These are phyloP conservation scores for Pseudomonodictys pantanalensis DNA, from an alignment of 495 filamentous ascomycete genomes.

Conservation along the genomic window DNA sequence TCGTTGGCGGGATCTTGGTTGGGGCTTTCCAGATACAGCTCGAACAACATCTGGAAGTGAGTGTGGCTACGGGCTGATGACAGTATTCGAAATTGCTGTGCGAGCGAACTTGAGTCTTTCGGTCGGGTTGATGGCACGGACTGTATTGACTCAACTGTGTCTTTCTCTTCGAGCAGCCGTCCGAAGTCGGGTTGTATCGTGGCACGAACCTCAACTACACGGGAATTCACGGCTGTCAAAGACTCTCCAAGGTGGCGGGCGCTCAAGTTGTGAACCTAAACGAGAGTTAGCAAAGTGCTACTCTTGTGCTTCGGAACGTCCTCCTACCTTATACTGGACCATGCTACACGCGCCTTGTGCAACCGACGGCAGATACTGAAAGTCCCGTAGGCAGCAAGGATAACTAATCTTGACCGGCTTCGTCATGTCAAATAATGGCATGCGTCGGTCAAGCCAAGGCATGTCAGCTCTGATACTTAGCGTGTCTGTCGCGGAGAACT, in stretches of 20 bases:
- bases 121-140: neutral
- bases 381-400: neutral
- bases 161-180: neutral
- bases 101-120: neutral
- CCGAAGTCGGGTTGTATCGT: neutral
- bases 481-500: neutral
- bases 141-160: neutral
- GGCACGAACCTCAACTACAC: neutral
- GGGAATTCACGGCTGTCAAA: neutral
- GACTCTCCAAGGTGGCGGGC: neutral
- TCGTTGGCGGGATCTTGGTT: neutral
- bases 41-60: conserved; percentile 3
- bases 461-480: neutral
- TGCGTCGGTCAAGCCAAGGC: neutral
- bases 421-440: neutral
- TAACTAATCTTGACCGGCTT: neutral
- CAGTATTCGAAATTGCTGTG: conserved; percentile 2
- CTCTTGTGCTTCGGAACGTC: neutral
- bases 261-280: conserved; percentile 1
- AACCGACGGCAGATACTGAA: neutral
- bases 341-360: neutral
- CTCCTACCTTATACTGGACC: neutral
- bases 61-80: neutral
- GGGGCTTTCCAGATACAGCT: neutral
- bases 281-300: neutral